Base-by-base conservation (phyloP, 202 grass and related monocot genomes). In the Dendrocalamus latiflorus region DNA sequence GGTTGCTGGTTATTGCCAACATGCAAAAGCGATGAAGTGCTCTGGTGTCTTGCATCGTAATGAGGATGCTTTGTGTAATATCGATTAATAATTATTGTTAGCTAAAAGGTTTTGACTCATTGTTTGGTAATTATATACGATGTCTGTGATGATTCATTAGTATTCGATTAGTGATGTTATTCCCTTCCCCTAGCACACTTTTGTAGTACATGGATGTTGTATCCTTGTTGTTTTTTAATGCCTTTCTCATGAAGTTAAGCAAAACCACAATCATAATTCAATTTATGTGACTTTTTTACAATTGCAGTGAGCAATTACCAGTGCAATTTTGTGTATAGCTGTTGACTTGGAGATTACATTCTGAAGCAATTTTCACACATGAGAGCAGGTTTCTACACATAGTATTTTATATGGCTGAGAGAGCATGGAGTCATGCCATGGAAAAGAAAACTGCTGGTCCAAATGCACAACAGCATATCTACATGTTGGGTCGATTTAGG, bases 401-500 rank as follows among this genome's bases (percentile, higher is more conserved):
- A 25, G 81, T 98, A 53, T 89, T 98, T 84, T 95, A 98, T 75
- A 98, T 93, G 95, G 91, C 95, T 3, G 95, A 98, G 72, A 84
- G 95, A 82, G 93, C 95, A 76, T 98, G 95, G 95, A 91, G 95
- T 59, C 91, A 95, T 90, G 95, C 95, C 44, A 98, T 98, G 95
- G 95, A 98, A 62, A 98, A 98, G 87, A 95, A 90, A 87, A 90
- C 95, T 70, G 95, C 90, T 60, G 91, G 89, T 70, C 91, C 95
- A 83, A 95, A 90, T 81, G 87, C 87, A 75, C 81, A 87, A 18
- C 91, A 98, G 66, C 85, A 89, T 38, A 98, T 98, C 81, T 91
- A 95, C 85, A 91, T 98, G 81, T 77, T 98, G 62, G 95, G 95
- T 85, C 88, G 95, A 88, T 88, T 98, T 45, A 93, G 95, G 55